phyloP scores from a whole-genome alignment of 2,329 filamentous ascomycete genomes.

The Rutstroemia sp. region DNA sequence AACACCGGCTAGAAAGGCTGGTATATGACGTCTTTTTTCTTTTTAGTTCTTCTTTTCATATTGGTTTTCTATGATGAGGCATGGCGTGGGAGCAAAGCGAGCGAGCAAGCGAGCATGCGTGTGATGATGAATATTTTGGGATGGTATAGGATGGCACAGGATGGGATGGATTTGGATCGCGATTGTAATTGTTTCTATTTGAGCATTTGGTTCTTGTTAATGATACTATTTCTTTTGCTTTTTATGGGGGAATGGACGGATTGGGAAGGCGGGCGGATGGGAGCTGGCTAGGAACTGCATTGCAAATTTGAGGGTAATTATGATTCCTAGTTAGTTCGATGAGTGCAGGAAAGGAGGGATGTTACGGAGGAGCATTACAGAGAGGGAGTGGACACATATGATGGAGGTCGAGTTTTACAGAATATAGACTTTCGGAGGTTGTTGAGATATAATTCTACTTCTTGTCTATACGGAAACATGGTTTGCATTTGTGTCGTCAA shows the following conservation, averaged over 20 bases:
- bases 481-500: no score
- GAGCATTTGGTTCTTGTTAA: no score
- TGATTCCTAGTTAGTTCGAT: neutral
- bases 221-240: no score
- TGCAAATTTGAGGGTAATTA: neutral
- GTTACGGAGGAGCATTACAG: neutral
- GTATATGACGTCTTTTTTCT: neutral
- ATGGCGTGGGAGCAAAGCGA: neutral
- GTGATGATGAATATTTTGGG: neutral
- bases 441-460: neutral
- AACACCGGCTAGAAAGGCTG: slow-evolving; percentile 3
- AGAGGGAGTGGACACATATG: neutral
- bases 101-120: neutral
- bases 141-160: neutral
- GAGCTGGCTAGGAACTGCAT: neutral
- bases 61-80: neutral
- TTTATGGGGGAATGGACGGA: neutral
- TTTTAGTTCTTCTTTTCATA: neutral
- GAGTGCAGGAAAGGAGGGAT: neutral
- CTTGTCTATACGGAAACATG: no score
- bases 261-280: neutral
- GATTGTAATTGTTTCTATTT: neutral
- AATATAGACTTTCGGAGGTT: slow-evolving; percentile 6
- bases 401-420: neutral
- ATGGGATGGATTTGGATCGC: no score